These are phyloP conservation scores for Fermentozyma sake DNA, from an alignment of 1,139 yeast species.

Conservation along the genomic window DNA sequence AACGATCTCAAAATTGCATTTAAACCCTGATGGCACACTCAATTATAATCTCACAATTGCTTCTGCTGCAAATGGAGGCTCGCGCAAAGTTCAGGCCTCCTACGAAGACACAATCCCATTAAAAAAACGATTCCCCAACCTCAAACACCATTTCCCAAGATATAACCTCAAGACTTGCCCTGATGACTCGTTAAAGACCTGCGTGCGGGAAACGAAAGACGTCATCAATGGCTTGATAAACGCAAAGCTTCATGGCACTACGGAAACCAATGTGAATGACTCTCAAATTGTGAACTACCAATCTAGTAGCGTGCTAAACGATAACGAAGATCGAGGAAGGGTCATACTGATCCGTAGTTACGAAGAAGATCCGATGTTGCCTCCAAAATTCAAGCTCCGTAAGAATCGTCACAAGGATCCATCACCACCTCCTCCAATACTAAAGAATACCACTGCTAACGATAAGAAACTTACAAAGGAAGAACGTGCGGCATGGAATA, in stretches of 20 bases:
- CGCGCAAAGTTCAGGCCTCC: conserved; percentile 20
- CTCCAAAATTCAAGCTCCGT: conserved; percentile 70
- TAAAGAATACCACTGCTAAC: conserved; percentile 21
- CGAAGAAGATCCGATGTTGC: conserved; percentile 81
- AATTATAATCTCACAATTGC: conserved; percentile 27
- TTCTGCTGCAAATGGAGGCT: conserved; percentile 8
- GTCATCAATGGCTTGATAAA: conserved; percentile 18
- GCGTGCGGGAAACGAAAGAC: conserved; percentile 26
- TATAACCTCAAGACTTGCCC: conserved; percentile 23
- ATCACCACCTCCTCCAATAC: conserved; percentile 59
- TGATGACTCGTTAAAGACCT: conserved; percentile 22
- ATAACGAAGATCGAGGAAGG: conserved; percentile 15
- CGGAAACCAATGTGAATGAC: conserved; percentile 13
- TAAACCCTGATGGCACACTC: conserved; percentile 26
- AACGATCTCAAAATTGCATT: conserved; percentile 13
- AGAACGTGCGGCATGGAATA: conserved; percentile 79
- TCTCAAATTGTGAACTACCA: conserved; percentile 19
- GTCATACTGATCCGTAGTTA: conserved; percentile 28
- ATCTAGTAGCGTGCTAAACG: conserved; percentile 12
- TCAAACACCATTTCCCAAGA: conserved; percentile 40
- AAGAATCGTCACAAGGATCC: conserved; percentile 66
- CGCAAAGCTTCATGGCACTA: conserved; percentile 12
- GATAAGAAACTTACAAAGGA: conserved; percentile 56
- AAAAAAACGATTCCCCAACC: conserved; percentile 34
- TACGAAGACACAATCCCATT: conserved; percentile 41